These are phyloP conservation scores for Geosiphon pyriformis DNA, from an alignment of 192 early-diverging fungal genomes.

Conservation along the genomic window DNA sequence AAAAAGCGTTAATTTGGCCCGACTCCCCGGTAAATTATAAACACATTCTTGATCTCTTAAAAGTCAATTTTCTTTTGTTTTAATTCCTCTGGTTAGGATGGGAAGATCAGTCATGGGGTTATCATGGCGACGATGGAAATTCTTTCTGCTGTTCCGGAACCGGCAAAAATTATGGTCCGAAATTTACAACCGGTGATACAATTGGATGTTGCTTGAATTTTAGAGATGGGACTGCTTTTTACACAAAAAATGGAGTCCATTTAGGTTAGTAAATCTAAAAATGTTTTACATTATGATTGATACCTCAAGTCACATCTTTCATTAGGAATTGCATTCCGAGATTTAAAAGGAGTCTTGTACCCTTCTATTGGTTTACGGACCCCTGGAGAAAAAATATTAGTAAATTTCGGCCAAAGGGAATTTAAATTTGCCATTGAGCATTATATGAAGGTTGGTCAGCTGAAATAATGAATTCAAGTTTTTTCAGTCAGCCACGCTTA, in stretches of 20 bases:
- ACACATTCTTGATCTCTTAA: not conserved
- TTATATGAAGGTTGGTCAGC: slow-evolving; percentile 48
- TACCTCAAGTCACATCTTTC: not conserved
- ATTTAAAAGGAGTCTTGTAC: slow-evolving; percentile 50
- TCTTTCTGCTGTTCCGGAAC: slow-evolving; percentile 69
- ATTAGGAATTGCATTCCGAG: slow-evolving; percentile 33
- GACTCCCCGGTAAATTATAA: slow-evolving; percentile 71
- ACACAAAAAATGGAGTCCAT: slow-evolving; percentile 86
- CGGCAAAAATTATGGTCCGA: slow-evolving; percentile 80
- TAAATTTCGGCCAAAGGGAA: slow-evolving; percentile 69
- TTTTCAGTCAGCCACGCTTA: not conserved
- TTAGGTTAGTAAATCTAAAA: slow-evolving; percentile 39
- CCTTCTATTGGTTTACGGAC: slow-evolving; percentile 74
- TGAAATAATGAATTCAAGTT: not conserved
- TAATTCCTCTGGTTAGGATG: slow-evolving; percentile 56
- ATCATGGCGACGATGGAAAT: slow-evolving; percentile 95
- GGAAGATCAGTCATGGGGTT: slow-evolving; percentile 89
- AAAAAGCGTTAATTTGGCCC: slow-evolving; percentile 42
- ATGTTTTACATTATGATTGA: not conserved
- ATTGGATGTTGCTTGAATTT: slow-evolving; percentile 95
- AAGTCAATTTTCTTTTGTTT: not conserved
- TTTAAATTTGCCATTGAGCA: slow-evolving; percentile 72
- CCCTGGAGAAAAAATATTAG: slow-evolving; percentile 62
- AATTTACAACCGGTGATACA: slow-evolving; percentile 86
- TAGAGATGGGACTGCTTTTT: slow-evolving; percentile 66